Base-by-base conservation (phyloP, 2,329 filamentous ascomycete species). In the Dactylellina drechsleri region DNA sequence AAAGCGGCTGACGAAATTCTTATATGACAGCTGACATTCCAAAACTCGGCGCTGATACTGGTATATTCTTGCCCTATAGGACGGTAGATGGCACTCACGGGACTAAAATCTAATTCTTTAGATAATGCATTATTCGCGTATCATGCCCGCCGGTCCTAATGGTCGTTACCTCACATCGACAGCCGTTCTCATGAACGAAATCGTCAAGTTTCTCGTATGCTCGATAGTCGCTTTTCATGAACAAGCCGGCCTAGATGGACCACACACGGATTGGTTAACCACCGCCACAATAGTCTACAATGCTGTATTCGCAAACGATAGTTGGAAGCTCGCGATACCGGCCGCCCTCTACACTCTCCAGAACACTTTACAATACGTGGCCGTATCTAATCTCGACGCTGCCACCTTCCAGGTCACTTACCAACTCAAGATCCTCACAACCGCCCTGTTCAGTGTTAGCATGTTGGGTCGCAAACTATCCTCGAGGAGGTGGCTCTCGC, bases 351-450 rank as follows among this genome's bases (percentile, higher is more conserved):
- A 97, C 81, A 97, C 94, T 0, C 81, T 97, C 28, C 92, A 97
- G 80, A 98, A 97, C 80, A 91, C 91, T n/a, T 84, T 98, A 64
- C 92, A 97, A 81, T 99, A 97, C 80, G 87, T 96, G 61, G 94
- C 92, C 0, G 88, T 97, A 10, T 92, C 92, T 76, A 97, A 98
- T 78, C 82, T 98, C 79, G 92, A 96, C 79, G 91, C 94, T 0
- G 92, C 95, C 3, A 93, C 94, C 64, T 98, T 97, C 81, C 93
- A 97, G 82, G 90, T 97, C 72, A 88, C 95, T 26, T 96, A 95
- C 81, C 94, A 99, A 83, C 85, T 98, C 70, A 97, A 97, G 87
- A 95, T 98, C 77, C 87, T 97, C 77, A 92, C 92, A 1, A 95
- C 92, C 0, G 93, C 95, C 1, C 82, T 97, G 31, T 96, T 97